Percentiles rank a stretch among this genome's conserved stretches.
These are phyloP conservation scores for Rosa rugosa DNA, from an alignment of 306 rosid species.

Conservation along the genomic window DNA sequence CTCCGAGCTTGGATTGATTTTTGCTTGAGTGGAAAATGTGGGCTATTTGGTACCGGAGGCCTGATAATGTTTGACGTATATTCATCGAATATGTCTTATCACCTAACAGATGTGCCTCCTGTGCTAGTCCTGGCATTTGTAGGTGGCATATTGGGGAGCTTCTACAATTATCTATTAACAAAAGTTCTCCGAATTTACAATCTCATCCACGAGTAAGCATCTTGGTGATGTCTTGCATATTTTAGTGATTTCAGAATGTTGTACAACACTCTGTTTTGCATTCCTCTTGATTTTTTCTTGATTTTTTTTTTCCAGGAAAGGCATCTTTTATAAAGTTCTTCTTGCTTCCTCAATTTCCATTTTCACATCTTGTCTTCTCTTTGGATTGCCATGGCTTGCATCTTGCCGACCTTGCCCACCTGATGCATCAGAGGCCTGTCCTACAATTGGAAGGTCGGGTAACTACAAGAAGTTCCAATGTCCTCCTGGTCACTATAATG, in stretches of 20 bases:
- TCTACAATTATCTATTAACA: conserved; percentile 61
- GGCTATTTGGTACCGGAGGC: conserved; percentile 94
- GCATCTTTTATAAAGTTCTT: conserved; percentile 56
- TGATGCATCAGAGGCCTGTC: conserved; percentile 75
- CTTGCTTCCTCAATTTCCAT: conserved; percentile 73
- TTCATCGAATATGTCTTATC: conserved; percentile 67
- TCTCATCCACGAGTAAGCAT: conserved; percentile 69
- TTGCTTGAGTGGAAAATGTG: conserved; percentile 83
- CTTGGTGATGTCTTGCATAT: conserved; percentile 8
- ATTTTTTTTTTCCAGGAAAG: conserved; percentile 59
- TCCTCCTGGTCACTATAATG: conserved; percentile 69
- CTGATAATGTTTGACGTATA: conserved; percentile 89
- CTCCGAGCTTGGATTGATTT: conserved; percentile 84
- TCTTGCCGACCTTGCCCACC: conserved; percentile 77
- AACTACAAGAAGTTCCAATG: conserved; percentile 97
- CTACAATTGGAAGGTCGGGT: conserved; percentile 95
- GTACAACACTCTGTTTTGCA: conserved; percentile 23
- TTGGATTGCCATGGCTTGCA: conserved; percentile 91
- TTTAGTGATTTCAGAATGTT: conserved; percentile 10
- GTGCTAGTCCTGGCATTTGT: conserved; percentile 71
- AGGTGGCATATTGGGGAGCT: conserved; percentile 88
- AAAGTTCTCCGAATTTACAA: conserved; percentile 78
- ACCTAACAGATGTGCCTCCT: conserved; percentile 69
- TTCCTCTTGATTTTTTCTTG: conserved; percentile 20
- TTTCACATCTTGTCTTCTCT: conserved; percentile 84